phyloP scores from a whole-genome alignment of 306 rosid genomes.

The Datisca glomerata region DNA sequence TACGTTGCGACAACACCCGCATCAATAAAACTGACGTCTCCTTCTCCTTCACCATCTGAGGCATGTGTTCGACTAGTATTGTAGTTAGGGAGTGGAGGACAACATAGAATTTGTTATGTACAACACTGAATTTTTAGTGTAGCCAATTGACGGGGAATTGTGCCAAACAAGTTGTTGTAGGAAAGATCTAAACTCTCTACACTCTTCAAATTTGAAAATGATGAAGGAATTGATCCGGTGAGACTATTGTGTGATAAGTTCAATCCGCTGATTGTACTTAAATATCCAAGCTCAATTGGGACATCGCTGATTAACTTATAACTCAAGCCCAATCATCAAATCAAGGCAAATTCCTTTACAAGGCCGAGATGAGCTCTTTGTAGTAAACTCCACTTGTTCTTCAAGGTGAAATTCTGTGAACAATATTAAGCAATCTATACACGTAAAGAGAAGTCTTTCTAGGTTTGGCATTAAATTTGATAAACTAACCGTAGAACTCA shows the following conservation, averaged over 20 bases:
- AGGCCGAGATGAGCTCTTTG: neutral
- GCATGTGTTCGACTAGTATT: too few relatives aligned
- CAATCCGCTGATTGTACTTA: too few relatives aligned
- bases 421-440: too few relatives aligned
- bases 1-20: too few relatives aligned
- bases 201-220: neutral
- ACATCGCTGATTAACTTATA: neutral
- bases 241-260: constrained; percentile 10
- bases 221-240: neutral
- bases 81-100: neutral
- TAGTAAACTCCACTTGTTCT: neutral
- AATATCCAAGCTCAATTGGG: neutral
- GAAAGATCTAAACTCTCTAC: constrained; percentile 11
- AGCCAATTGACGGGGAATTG: neutral
- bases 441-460: too few relatives aligned
- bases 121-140: neutral
- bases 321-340: neutral
- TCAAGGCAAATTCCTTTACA: neutral
- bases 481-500: too few relatives aligned
- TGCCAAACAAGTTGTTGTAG: constrained; percentile 2
- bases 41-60: neutral
- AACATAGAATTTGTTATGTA: constrained; percentile 10
- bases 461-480: too few relatives aligned
- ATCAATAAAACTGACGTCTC: neutral
- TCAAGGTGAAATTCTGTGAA: neutral